These are phyloP conservation scores for Glycyrrhiza uralensis DNA, from an alignment of 306 rosid genomes.

Conservation along the genomic window DNA sequence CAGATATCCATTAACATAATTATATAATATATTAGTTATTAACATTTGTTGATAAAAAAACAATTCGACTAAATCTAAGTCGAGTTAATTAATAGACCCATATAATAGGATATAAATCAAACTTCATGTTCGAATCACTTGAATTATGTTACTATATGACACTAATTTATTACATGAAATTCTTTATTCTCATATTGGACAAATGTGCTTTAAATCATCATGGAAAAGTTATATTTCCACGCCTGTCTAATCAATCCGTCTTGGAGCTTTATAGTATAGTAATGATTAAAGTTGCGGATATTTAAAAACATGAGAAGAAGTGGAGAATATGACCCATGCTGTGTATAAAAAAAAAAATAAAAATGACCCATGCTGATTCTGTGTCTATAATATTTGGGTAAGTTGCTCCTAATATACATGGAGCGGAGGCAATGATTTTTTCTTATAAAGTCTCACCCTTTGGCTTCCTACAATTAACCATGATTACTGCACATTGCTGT, in stretches of 20 bases:
- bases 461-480: conserved; percentile 19
- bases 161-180: neutral
- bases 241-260: conserved; percentile 51
- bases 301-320: conserved; percentile 19
- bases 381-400: conserved; percentile 25
- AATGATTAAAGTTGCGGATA: conserved; percentile 23
- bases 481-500: neutral
- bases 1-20: too few relatives aligned
- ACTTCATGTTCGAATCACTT: too few relatives aligned
- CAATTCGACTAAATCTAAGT: too few relatives aligned
- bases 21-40: too few relatives aligned
- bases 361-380: conserved; percentile 51
- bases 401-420: conserved; percentile 32
- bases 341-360: too few relatives aligned
- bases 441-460: conserved; percentile 21
- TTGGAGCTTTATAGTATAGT: conserved; percentile 18
- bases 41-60: too few relatives aligned
- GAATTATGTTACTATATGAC: too few relatives aligned
- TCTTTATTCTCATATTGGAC: conserved; percentile 34
- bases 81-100: too few relatives aligned
- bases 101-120: too few relatives aligned
- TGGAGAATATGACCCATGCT: conserved; percentile 45
- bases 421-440: conserved; percentile 41
- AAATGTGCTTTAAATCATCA: conserved; percentile 45
- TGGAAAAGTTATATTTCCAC: conserved; percentile 44